These are phyloP conservation scores for Lotus japonicus DNA, from an alignment of 306 rosid species.

Conservation along the genomic window DNA sequence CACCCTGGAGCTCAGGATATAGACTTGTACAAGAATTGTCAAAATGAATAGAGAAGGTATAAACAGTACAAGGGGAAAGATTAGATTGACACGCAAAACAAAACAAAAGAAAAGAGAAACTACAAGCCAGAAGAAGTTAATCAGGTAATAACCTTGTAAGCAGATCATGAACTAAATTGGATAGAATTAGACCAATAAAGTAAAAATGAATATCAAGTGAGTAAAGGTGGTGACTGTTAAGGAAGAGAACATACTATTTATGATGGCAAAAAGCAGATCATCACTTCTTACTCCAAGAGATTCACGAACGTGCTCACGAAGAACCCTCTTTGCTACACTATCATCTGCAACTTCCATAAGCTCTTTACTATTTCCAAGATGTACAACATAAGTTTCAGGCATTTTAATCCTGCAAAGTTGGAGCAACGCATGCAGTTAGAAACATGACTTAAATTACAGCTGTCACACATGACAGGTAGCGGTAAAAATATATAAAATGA, in stretches of 20 bases:
- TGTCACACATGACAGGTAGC: not conserved
- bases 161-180: not conserved
- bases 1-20: conserved; percentile 17
- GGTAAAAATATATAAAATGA: not conserved
- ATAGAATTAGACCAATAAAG: conserved; percentile 4
- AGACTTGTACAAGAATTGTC: not conserved
- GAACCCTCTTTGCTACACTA: conserved; percentile 77
- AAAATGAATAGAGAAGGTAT: not conserved
- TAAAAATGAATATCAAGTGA: not conserved
- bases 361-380: conserved; percentile 98
- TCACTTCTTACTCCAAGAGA: conserved; percentile 88
- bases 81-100: conserved; percentile 1
- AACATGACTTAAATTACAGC: not conserved
- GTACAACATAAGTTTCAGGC: conserved; percentile 90
- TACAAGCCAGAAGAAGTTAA: not conserved
- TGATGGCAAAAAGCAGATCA: conserved; percentile 85
- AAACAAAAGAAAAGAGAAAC: conserved; percentile 17
- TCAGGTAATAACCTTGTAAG: not conserved
- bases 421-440: not conserved
- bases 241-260: conserved; percentile 67
- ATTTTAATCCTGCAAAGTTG: conserved; percentile 55
- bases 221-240: not conserved
- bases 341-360: conserved; percentile 93
- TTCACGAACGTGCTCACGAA: conserved; percentile 85
- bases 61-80: not conserved